A percentile compares a stretch with the other conserved stretches of the same genome.
phyloP scores from a whole-genome alignment of 1,284 basidiomycete species.

The Pterula multifida region DNA sequence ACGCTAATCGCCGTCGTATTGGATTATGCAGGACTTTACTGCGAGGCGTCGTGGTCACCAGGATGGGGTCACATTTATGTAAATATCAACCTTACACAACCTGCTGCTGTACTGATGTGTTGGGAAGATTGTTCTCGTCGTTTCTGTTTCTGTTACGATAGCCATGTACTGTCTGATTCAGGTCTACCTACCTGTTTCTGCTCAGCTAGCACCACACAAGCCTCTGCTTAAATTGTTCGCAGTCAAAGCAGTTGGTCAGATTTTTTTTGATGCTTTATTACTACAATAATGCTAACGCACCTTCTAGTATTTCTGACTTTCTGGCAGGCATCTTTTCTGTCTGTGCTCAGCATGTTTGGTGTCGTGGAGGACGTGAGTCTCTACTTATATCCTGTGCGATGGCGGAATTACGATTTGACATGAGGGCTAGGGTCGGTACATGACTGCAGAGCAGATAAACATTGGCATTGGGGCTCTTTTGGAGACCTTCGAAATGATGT shows the following conservation, averaged over 20 bases:
- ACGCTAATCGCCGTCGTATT: conserved; percentile 55
- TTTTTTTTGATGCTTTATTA: not conserved
- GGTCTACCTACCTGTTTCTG: conserved; percentile 51
- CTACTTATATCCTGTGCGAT: too few species aligned
- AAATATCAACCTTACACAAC: conserved; percentile 12
- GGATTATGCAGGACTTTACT: conserved; percentile 58
- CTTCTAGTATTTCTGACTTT: conserved; percentile 62
- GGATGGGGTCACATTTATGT: conserved; percentile 65
- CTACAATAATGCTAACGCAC: not conserved
- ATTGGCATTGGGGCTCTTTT: conserved; percentile 61
- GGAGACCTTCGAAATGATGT: conserved; percentile 72
- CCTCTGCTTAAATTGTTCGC: conserved; percentile 66
- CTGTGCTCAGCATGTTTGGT: conserved; percentile 45
- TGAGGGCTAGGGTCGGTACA: conserved; percentile 44
- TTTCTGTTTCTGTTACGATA: conserved; percentile 65
- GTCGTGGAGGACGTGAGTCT: conserved; percentile 53
- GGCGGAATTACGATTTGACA: too few species aligned
- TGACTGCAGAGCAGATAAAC: conserved; percentile 66
- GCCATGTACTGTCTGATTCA: conserved; percentile 79
- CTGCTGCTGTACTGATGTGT: not conserved
- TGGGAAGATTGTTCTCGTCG: conserved; percentile 44
- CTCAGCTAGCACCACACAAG: conserved; percentile 43
- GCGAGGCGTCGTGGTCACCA: conserved; percentile 58
- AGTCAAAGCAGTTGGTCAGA: conserved; percentile 59
- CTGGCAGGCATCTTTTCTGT: conserved; percentile 62